Base-by-base conservation (phyloP, 1,284 basidiomycete species). In the Microbotryum silenes-acaulis region DNA sequence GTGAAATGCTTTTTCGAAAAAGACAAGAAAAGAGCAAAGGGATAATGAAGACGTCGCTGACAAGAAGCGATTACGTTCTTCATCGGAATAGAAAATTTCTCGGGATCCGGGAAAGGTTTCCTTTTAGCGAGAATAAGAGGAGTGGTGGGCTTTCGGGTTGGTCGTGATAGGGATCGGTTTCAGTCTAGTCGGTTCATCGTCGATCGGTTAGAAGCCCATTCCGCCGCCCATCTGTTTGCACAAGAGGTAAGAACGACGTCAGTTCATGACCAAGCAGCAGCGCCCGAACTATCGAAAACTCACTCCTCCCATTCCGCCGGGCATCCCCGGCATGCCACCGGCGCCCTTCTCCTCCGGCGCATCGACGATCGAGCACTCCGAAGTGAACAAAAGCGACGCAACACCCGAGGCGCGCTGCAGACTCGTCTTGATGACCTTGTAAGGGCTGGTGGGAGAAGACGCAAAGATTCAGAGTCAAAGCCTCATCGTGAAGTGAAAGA, bases 361-460 rank as follows among this genome's bases (percentile, higher is more conserved):
- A 63, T 97, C 92, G 44, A 97, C 92, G 51, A 98, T 84, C 76
- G 89, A 91, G 60, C 85, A 87, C 80, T 97, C 93, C 71, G 87
- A 89, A 51, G 93, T 98, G 51, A 91, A 93, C 77, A 98, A 79
- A 75, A 98, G 79, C 70, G 86, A 69, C 31, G 70, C 62, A 57
- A 72, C 68, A 53, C 75, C 79, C 16, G 74, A 81, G 1, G 91
- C 91, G 75, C 94, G 91, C 4, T 91, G 83, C n/a, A 94, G 80
- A 3, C 91, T 90, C 9, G 91, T 93, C 69, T 72, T 71, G 59
- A 94, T 91, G 58, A 96, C 91, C 83, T 93, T 93, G 66, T 91
- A 79, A 4, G 90, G 91, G 79, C 92, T 45, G 57, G 12, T 9
- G 18, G 27, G 8, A 52, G 23, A 12, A 6, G 12, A 45, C 29